Evolutionary conservation across 352 stramenopile species (phyloP), one percentile per base, ranked within the genome.

Genomic region (Globisporangium paroecandrum): DNA sequence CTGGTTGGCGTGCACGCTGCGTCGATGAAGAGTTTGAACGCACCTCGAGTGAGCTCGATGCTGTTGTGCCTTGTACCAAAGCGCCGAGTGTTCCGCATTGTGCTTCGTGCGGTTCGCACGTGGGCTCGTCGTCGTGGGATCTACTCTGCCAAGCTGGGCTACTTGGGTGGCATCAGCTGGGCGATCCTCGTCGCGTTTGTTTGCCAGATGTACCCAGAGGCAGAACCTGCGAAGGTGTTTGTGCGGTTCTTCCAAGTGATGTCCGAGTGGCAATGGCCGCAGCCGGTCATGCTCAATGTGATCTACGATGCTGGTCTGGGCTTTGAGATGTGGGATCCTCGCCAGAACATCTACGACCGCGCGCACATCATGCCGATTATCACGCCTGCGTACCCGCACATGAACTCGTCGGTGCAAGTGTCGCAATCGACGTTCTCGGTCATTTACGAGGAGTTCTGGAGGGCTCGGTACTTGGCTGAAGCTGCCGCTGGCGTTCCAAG

Each of bases 321-420:
- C 29, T 90, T 94, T 66, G 86, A 94, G 58, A 92, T 90, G 82
- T 98, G 91, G 93, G 89, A 97, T 60, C 87, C 89, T 56, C 82
- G 79, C 13, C 74, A 89, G 47, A 93, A 87, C 70, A 67, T 94
- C 38, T 91, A 88, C 60, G 94, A 99, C 81, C 82, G 87, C 9
- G 89, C 82, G 9, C 95, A 99, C 69, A 86, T 99, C 34, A 99
- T 99, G 96, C 97, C 97, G 20, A 98, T 99, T 63, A 98, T 99
- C 69, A 99, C 98, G 4, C 98, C 98, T 1, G 95, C 94, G 64
- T 99, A 99, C 76, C 98, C 97, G 4, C 91, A 94, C 58, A 99
- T 99, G 97, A 99, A 99, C 75, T 99, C 96, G 43, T 92, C 96
- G 0, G 98, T 98, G 49, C 98, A 98, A 77, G 95, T 99, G 22